phyloP scores from a whole-genome alignment of 202 grass and related monocot species.

The Setaria viridis region DNA sequence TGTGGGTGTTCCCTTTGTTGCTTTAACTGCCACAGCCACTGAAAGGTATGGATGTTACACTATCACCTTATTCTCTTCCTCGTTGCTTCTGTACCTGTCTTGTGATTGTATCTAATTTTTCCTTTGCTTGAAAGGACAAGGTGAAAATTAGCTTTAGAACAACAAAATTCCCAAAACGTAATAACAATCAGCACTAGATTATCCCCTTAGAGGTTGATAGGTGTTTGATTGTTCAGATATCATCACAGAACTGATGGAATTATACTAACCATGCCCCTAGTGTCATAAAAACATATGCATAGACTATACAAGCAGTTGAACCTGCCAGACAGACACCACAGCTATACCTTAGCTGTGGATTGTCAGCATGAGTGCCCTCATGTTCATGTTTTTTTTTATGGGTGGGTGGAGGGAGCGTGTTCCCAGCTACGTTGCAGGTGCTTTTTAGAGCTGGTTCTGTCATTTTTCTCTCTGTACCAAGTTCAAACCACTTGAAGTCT shows the following conservation, averaged over 20 bases:
- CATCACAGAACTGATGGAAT: background rate
- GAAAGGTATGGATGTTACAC: slow-evolving; percentile 62
- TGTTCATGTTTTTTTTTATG: background rate
- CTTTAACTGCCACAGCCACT: slow-evolving; percentile 94
- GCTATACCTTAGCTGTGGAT: background rate
- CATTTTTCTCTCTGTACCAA: slow-evolving; percentile 16
- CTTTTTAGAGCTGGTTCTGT: slow-evolving; percentile 15
- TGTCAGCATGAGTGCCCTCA: background rate
- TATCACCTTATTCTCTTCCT: slow-evolving; percentile 31
- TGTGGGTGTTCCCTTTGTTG: slow-evolving; percentile 83
- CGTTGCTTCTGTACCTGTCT: slow-evolving; percentile 17
- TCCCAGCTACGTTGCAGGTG: background rate
- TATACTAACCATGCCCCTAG: background rate
- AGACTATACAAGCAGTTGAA: background rate
- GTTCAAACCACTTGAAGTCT: slow-evolving; percentile 31
- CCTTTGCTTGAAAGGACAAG: slow-evolving; percentile 3
- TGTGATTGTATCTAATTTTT: slow-evolving; percentile 20
- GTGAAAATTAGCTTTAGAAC: slow-evolving; percentile 6
- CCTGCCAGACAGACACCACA: too few relatives aligned
- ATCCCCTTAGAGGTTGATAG: background rate
- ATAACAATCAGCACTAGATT: too few relatives aligned
- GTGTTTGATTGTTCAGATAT: background rate
- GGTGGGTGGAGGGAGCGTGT: background rate
- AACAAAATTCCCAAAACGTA: background rate
- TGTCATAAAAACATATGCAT: background rate